Percentiles rank a stretch among this genome's conserved stretches.
Evolutionary conservation across 495 filamentous ascomycete species (phyloP).

Genomic region (Penicillium canariense): DNA sequence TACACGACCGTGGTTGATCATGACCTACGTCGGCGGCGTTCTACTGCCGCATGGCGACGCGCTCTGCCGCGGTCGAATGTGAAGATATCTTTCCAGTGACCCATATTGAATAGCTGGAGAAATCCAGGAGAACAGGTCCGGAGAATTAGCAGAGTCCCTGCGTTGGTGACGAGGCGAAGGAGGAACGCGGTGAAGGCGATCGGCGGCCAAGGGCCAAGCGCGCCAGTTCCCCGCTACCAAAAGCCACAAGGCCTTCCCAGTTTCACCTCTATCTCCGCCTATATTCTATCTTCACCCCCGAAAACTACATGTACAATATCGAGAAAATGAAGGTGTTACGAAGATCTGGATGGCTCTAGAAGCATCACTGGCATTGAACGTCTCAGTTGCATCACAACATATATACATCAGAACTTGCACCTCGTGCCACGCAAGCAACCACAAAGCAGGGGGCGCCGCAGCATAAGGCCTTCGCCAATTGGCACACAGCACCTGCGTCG

Average conservation of each 20-base stretch:
- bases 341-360: conserved; percentile 19
- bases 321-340: background rate
- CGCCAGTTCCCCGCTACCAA: conserved; percentile 7
- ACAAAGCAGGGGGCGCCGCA: conserved; percentile 10
- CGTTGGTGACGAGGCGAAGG: background rate
- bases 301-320: too few relatives aligned
- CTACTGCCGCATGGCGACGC: conserved; percentile 28
- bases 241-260: background rate
- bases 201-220: conserved; percentile 7
- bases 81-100: conserved; percentile 36
- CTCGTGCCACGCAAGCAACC: conserved; percentile 10
- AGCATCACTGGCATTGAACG: conserved; percentile 37
- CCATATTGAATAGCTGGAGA: conserved; percentile 25
- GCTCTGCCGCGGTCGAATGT: conserved; percentile 19
- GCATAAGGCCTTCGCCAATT: conserved; percentile 19
- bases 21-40: conserved; percentile 45
- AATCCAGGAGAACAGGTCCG: background rate
- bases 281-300: background rate
- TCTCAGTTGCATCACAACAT: conserved; percentile 34
- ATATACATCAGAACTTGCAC: conserved; percentile 44
- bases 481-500: conserved; percentile 20
- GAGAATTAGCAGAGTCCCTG: background rate
- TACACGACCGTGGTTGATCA: conserved; percentile 11
- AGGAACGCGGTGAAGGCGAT: conserved; percentile 3
- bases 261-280: background rate